Conservation (phyloP, 345 rosid species). For the Rhizophora apiculata region DNA sequence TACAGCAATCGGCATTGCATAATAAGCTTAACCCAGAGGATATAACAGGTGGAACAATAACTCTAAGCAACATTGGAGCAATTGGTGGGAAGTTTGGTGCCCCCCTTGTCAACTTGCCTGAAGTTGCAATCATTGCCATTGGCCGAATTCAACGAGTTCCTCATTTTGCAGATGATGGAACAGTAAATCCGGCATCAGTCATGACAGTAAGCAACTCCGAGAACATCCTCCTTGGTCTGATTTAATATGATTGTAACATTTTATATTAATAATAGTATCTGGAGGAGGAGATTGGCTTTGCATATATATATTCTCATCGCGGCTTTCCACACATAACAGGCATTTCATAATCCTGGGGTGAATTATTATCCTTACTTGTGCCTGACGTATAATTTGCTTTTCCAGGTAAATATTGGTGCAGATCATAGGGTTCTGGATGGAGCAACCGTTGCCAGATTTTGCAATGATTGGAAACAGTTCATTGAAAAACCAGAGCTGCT, state of each 20-base stretch:
- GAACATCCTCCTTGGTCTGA: not conserved
- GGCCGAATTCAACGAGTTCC: constrained; percentile 89
- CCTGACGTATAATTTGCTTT: not conserved
- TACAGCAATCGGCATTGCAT: constrained; percentile 61
- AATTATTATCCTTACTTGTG: too few species aligned
- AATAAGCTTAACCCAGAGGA: constrained; percentile 76
- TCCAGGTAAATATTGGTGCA: not conserved
- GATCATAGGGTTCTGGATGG: constrained; percentile 3
- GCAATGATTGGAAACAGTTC: constrained; percentile 3
- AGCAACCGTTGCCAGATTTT: constrained; percentile 1
- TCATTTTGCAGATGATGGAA: constrained; percentile 55
- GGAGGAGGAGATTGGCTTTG: too few species aligned
- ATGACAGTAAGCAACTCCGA: constrained; percentile 62
- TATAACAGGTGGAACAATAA: constrained; percentile 81
- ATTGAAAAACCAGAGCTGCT: not conserved
- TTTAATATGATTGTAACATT: not conserved
- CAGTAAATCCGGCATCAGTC: constrained; percentile 56
- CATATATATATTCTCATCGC: too few species aligned
- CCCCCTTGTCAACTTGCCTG: constrained; percentile 84
- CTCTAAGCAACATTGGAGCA: constrained; percentile 86
- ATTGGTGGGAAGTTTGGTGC: constrained; percentile 93
- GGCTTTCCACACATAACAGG: too few species aligned
- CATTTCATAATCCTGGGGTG: too few species aligned
- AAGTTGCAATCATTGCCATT: constrained; percentile 81
- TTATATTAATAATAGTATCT: too few species aligned